These are phyloP conservation scores for Eucalyptus curtisii DNA, from an alignment of 345 rosid species.

Conservation along the genomic window DNA sequence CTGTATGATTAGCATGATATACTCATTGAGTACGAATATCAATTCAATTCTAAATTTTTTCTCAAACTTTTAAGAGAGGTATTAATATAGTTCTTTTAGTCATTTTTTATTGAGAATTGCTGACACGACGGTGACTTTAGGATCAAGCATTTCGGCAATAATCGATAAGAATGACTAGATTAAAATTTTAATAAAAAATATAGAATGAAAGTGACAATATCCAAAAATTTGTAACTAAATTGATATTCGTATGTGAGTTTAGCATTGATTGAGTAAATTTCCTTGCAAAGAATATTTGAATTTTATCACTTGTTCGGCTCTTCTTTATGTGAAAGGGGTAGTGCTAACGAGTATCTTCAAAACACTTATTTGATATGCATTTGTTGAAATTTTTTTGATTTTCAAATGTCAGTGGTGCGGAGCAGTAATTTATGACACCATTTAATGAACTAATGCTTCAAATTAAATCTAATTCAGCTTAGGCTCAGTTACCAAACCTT, in stretches of 20 bases:
- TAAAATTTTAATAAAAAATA: accelerated
- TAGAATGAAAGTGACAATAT: accelerated
- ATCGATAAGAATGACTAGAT: accelerated
- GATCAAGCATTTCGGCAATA: neutral
- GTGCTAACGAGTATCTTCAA: neutral
- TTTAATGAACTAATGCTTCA: neutral
- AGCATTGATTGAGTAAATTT: neutral
- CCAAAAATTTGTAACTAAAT: neutral
- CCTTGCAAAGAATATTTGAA: neutral
- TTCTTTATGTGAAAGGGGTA: neutral
- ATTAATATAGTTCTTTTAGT: accelerated
- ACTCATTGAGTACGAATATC: accelerated
- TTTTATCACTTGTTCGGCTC: neutral
- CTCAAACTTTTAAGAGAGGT: accelerated
- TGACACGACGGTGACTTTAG: accelerated
- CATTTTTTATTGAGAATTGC: accelerated
- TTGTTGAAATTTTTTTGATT: neutral
- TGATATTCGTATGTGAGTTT: neutral
- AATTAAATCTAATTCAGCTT: neutral
- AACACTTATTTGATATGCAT: neutral
- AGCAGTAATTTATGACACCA: neutral
- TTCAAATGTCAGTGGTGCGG: neutral
- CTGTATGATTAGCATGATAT: neutral
- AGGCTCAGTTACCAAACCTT: neutral
- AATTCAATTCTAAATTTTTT: accelerated